These are phyloP conservation scores for Paecilomyces sp. DNA, from an alignment of 2,329 filamentous ascomycete genomes.

Conservation along the genomic window DNA sequence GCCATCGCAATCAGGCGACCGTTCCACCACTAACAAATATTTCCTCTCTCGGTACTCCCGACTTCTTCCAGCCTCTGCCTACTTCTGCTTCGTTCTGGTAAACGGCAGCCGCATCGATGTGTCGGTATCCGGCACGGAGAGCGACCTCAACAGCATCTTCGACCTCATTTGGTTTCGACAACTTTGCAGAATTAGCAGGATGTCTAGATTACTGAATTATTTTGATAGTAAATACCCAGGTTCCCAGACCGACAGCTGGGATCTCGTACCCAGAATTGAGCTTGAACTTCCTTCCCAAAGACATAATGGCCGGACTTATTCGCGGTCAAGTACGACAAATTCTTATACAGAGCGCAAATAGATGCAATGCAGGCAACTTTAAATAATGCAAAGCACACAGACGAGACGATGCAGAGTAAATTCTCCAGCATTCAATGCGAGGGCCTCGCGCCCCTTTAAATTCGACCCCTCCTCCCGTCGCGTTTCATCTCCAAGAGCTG, in stretches of 20 bases:
- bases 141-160: conserved; percentile 44
- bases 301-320: conserved; percentile 15
- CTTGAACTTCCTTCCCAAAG: conserved; percentile 28
- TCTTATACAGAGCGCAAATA: too few relatives aligned
- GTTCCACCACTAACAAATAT: conserved; percentile 20
- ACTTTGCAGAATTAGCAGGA: conserved; percentile 8
- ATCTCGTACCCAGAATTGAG: conserved; percentile 37
- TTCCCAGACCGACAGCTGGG: conserved; percentile 37
- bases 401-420: neutral
- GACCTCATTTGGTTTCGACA: conserved; percentile 36
- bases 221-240: conserved; percentile 23
- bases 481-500: neutral
- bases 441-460: neutral
- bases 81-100: conserved; percentile 27
- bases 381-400: neutral
- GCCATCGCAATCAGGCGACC: neutral
- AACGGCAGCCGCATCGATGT: conserved; percentile 40
- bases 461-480: neutral
- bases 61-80: conserved; percentile 24
- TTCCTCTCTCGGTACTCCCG: conserved; percentile 22
- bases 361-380: neutral
- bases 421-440: neutral
- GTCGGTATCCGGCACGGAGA: conserved; percentile 27
- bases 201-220: neutral
- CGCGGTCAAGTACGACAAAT: neutral